Evolutionary conservation across 1,284 basidiomycete species (phyloP).

Genomic region (Boletellus deceptivus): DNA sequence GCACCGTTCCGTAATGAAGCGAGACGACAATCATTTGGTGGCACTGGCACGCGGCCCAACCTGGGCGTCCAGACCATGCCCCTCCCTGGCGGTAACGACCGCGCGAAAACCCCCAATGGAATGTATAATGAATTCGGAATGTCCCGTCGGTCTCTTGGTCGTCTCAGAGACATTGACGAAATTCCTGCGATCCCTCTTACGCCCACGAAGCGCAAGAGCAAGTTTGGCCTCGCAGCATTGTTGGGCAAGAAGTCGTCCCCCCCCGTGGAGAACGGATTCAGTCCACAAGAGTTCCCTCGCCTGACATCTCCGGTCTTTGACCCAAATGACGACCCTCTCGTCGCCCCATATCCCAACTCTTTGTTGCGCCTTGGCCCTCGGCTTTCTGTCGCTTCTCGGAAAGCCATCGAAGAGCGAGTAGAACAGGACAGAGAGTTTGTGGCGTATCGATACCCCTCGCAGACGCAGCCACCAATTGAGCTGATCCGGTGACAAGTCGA

Average conservation of each 20-base stretch:
- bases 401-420: constrained; percentile 72
- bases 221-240: constrained; percentile 61
- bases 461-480: constrained; percentile 56
- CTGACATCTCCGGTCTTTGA: constrained; percentile 43
- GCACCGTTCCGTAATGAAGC: constrained; percentile 61
- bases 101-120: constrained; percentile 30
- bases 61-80: constrained; percentile 50
- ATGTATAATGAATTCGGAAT: constrained; percentile 66
- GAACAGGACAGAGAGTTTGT: constrained; percentile 78
- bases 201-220: constrained; percentile 63
- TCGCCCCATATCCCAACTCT: constrained; percentile 42
- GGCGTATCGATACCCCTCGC: constrained; percentile 80
- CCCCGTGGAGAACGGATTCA: constrained; percentile 38
- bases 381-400: constrained; percentile 62
- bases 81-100: constrained; percentile 30
- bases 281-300: constrained; percentile 44
- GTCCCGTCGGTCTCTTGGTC: constrained; percentile 58
- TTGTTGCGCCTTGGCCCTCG: constrained; percentile 45
- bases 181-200: constrained; percentile 34
- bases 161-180: constrained; percentile 49
- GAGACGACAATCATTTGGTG: constrained; percentile 74
- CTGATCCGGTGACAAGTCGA: constrained; percentile 46
- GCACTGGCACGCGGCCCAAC: constrained; percentile 55
- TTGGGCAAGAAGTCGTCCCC: constrained; percentile 57
- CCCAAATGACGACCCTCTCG: constrained; percentile 44